Evolutionary conservation across 2,329 filamentous ascomycete species (phyloP), one percentile per base, ranked within the genome.

Genomic region (Aspergillus arachidicola): DNA sequence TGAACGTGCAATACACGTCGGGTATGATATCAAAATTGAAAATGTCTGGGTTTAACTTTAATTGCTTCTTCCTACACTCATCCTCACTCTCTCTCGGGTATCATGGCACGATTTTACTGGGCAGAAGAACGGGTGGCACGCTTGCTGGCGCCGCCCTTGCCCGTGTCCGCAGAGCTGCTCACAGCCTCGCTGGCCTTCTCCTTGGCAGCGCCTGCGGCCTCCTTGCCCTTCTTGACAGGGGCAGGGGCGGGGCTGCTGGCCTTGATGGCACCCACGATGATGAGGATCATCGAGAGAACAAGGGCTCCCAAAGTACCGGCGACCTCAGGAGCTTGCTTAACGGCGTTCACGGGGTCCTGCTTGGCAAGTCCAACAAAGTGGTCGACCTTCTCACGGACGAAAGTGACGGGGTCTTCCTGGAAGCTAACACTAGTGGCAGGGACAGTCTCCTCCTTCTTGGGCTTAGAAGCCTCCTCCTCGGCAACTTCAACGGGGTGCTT

Each of bases 301-400:
- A 93, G 78, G 69, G 89, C 91, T 75, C 84, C 91, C 74, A 96
- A 82, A 74, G 88, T 92, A 75, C 89, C 93, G 67, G 93, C 92
- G 71, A 96, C 90, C 82, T 97, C 95, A 69, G 95, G 95, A 68
- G 97, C 91, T 72, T 93, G 91, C 83, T 92, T 92, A 82, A 94
- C 83, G 59, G 94, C 94, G 82, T 93, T 85, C 69, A 97, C 73
- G 63, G 94, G 93, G 80, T 96, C 90, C 73, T 88, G 86, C 84
- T 92, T 87, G 78, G 89, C 91, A 73, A 98, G 89, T 72, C 89
- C 89, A 73, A 95, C 78, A 87, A 99, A 99, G 67, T 96, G 88
- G 72, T 96, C 90, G 66, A 96, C 79, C 89, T 97, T 98, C 89
- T 97, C 92, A 82, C 89, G 92, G 81, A 97, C 80, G 81, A 91